A percentile compares a stretch with the other conserved stretches of the same genome.
Conservation (phyloP, 139 green algal genomes). For the Limnomonas spitsbergensis region DNA sequence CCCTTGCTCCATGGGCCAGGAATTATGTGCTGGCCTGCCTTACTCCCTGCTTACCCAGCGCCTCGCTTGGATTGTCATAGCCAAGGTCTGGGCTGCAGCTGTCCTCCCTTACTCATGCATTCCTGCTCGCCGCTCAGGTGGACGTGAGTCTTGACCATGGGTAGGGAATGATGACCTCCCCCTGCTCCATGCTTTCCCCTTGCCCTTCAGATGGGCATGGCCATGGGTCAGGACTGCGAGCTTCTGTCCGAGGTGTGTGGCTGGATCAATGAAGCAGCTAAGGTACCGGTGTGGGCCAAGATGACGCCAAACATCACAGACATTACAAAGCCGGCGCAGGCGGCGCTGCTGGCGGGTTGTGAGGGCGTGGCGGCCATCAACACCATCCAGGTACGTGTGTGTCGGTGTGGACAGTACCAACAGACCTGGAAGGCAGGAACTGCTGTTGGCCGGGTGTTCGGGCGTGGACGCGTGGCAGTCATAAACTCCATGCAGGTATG, state of each 20-base stretch:
- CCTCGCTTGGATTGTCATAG: too few relatives aligned
- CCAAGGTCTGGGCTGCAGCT: too few relatives aligned
- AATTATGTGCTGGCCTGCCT: too few relatives aligned
- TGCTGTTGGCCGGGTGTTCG: not conserved
- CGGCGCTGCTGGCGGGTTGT: slow-evolving; percentile 47
- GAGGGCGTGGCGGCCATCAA: slow-evolving; percentile 80
- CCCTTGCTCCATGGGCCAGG: too few relatives aligned
- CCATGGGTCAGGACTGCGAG: slow-evolving; percentile 72
- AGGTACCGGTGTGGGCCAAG: slow-evolving; percentile 93
- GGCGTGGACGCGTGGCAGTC: not conserved
- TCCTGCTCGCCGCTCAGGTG: too few relatives aligned
- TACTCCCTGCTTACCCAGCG: too few relatives aligned
- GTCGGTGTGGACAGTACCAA: too few relatives aligned
- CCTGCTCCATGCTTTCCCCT: not conserved
- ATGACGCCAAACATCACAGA: slow-evolving; percentile 99
- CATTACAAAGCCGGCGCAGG: slow-evolving; percentile 67
- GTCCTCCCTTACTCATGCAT: too few relatives aligned
- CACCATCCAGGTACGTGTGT: slow-evolving; percentile 60
- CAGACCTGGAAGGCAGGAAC: not conserved
- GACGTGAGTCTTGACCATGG: too few relatives aligned
- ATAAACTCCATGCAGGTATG: not conserved
- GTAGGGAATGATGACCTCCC: too few relatives aligned
- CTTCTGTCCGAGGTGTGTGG: slow-evolving; percentile 51
- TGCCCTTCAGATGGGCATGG: slow-evolving; percentile 64
- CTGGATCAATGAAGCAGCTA: slow-evolving; percentile 86